Conservation (phyloP, 2,329 filamentous ascomycete species). For the Aschersonia sp. region DNA sequence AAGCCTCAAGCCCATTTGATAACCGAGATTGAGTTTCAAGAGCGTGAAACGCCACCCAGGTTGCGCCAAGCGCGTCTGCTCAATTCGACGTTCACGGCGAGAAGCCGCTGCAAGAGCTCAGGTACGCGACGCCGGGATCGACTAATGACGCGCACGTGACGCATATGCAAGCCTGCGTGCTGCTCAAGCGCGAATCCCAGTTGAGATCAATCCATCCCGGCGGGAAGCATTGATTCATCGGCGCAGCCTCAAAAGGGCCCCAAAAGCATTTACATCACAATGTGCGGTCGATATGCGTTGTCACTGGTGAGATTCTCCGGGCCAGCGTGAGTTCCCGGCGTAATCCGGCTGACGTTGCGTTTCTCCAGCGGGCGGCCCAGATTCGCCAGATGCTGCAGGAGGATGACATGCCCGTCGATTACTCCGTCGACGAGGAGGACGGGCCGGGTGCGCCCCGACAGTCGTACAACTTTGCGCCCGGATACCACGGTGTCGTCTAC, state of each 20-base stretch:
- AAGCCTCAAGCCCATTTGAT: too few relatives aligned
- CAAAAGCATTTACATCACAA: constrained; percentile 4
- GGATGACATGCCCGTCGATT: constrained; percentile 57
- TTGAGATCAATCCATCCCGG: not conserved
- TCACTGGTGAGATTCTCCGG: constrained; percentile 13
- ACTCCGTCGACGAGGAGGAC: constrained; percentile 54
- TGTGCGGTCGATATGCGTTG: constrained; percentile 23
- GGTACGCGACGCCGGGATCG: not conserved
- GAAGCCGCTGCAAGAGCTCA: too few relatives aligned
- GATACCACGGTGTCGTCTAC: constrained; percentile 74
- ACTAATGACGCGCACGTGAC: not conserved
- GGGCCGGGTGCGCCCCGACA: constrained; percentile 46
- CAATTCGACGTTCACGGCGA: too few relatives aligned
- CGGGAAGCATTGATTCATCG: too few relatives aligned
- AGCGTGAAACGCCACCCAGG: too few relatives aligned
- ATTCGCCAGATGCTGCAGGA: constrained; percentile 60
- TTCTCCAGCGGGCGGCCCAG: constrained; percentile 56
- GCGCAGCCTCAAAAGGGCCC: too few relatives aligned
- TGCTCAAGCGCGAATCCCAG: too few relatives aligned
- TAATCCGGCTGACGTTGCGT: not conserved
- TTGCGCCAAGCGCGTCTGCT: too few relatives aligned
- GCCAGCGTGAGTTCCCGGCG: not conserved
- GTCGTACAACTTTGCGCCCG: constrained; percentile 87
- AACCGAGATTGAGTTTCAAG: too few relatives aligned
- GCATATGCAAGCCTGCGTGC: not conserved